Conservation (phyloP, 108 stramenopile species). For the Cyclostephanos tholiformis region DNA sequence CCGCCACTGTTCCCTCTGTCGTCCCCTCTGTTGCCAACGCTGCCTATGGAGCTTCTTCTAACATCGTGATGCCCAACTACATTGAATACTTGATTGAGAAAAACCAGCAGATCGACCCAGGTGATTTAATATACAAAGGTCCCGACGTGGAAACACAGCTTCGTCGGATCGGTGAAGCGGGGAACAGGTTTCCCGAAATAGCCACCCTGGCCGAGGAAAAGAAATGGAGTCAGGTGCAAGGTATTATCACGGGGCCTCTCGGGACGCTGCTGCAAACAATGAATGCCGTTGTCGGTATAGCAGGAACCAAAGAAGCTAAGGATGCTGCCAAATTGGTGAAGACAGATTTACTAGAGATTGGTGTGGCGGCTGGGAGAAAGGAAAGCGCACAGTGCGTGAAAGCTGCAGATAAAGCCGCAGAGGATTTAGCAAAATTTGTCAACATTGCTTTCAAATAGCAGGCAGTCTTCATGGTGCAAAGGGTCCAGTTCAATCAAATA, state of each 20-base stretch:
- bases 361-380: conserved; percentile 57
- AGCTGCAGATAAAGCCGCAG: conserved; percentile 39
- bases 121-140: conserved; percentile 56
- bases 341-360: conserved; percentile 57
- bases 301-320: conserved; percentile 45
- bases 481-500: conserved; percentile 30
- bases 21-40: conserved; percentile 47
- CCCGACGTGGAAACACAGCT: conserved; percentile 56
- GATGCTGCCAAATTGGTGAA: conserved; percentile 55
- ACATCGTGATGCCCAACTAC: conserved; percentile 70
- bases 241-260: conserved; percentile 69
- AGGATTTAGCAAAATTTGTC: conserved; percentile 65
- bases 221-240: conserved; percentile 73
- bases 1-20: not conserved
- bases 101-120: conserved; percentile 45
- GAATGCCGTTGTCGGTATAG: conserved; percentile 43
- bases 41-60: conserved; percentile 52
- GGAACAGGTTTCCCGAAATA: conserved; percentile 53
- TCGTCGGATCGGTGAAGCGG: conserved; percentile 52
- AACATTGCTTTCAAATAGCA: conserved; percentile 48
- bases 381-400: conserved; percentile 38
- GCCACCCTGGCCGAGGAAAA: conserved; percentile 53
- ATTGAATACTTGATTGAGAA: conserved; percentile 76
- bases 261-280: conserved; percentile 66
- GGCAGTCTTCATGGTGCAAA: conserved; percentile 14